Conservation (phyloP, 2,329 filamentous ascomycete genomes). For the Colletotrichum tropicale region DNA sequence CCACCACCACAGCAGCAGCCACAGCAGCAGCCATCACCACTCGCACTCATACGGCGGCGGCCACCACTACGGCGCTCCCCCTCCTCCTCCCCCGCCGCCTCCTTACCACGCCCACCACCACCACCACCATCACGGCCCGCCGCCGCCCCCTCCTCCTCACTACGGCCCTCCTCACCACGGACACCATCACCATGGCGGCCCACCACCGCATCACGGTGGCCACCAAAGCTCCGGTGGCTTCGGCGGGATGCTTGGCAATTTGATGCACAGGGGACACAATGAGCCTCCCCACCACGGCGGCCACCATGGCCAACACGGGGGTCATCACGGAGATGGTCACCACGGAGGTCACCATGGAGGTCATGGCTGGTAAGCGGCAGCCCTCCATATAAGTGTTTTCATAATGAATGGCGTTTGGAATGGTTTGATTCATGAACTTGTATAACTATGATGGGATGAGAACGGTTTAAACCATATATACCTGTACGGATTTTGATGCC, state of each 20-base stretch:
- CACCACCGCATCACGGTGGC: not conserved
- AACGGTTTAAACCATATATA: not conserved
- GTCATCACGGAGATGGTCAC: not conserved
- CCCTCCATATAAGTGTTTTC: not conserved
- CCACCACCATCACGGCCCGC: conserved; percentile 19
- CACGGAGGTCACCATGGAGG: not conserved
- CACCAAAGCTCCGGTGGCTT: conserved; percentile 24
- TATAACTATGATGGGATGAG: not conserved
- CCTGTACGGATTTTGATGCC: not conserved
- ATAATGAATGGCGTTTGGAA: not conserved
- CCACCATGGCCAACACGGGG: not conserved
- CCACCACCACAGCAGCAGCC: not conserved
- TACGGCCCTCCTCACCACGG: conserved; percentile 9
- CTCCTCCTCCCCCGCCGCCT: not conserved
- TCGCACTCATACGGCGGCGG: not conserved
- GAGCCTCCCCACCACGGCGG: conserved; percentile 9
- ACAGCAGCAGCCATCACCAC: not conserved
- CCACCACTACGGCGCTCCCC: conserved; percentile 18
- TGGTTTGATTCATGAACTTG: not conserved
- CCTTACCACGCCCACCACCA: conserved; percentile 12
- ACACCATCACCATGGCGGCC: not conserved
- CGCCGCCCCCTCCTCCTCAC: not conserved
- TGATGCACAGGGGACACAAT: conserved; percentile 13
- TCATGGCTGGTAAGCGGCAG: not conserved
- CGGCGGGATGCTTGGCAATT: conserved; percentile 23